A percentile compares a stretch with the other conserved stretches of the same genome.
phyloP scores from a whole-genome alignment of 768 basidiomycete genomes.

The Boletus sensibilis region DNA sequence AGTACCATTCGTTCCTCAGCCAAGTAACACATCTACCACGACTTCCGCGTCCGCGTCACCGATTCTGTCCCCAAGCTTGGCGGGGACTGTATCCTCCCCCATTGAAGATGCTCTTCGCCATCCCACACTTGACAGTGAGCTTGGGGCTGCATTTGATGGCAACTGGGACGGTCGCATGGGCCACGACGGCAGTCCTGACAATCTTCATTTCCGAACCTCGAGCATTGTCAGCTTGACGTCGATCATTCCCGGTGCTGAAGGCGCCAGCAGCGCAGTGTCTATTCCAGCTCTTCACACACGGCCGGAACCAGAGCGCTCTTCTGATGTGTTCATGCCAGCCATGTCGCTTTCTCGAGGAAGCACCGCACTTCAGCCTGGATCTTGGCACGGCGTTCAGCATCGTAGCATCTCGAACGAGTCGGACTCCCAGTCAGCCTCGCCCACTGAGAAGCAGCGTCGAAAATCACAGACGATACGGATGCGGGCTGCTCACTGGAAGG shows the following conservation, averaged over 20 bases:
- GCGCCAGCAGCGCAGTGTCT: background rate
- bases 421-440: conserved; percentile 14
- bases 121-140: conserved; percentile 54
- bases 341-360: conserved; percentile 8
- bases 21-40: conserved; percentile 24
- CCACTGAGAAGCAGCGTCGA: conserved; percentile 31
- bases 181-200: conserved; percentile 28
- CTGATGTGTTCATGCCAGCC: conserved; percentile 1
- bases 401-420: conserved; percentile 27
- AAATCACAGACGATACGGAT: conserved; percentile 53
- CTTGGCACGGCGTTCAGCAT: conserved; percentile 12
- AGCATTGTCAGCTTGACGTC: conserved; percentile 58
- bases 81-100: conserved; percentile 7
- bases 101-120: conserved; percentile 13
- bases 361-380: conserved; percentile 3
- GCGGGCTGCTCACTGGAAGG: conserved; percentile 59
- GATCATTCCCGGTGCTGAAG: conserved; percentile 28
- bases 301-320: background rate
- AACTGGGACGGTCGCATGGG: conserved; percentile 14
- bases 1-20: conserved; percentile 35
- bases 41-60: conserved; percentile 23
- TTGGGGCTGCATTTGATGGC: conserved; percentile 49
- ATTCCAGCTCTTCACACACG: background rate
- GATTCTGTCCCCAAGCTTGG: background rate
- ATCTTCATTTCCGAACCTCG: conserved; percentile 48